phyloP scores from a whole-genome alignment of 1,284 basidiomycete species.

The Sanghuangporus sanghuang region DNA sequence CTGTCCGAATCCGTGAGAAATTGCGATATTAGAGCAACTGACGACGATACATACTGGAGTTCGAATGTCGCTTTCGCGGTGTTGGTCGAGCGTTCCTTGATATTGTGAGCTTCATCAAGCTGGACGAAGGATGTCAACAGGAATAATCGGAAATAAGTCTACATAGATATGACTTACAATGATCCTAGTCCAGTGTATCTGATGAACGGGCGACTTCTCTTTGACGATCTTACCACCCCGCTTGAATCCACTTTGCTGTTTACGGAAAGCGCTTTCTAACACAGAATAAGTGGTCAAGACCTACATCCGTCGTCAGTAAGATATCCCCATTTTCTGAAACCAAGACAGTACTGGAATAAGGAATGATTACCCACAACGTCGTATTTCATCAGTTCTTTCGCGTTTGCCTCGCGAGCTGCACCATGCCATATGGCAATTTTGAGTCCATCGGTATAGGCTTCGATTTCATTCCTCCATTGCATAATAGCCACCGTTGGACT shows the following conservation, averaged over 20 bases:
- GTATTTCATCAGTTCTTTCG: constrained; percentile 71
- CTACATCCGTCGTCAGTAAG: constrained; percentile 27
- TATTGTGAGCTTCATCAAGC: constrained; percentile 98
- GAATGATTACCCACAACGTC: constrained; percentile 68
- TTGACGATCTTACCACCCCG: constrained; percentile 82
- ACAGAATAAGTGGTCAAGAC: constrained; percentile 80
- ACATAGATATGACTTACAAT: constrained; percentile 39
- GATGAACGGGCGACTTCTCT: constrained; percentile 85
- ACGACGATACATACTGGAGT: constrained; percentile 37
- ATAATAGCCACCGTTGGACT: constrained; percentile 95
- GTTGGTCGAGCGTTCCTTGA: constrained; percentile 92
- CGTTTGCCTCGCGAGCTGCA: constrained; percentile 55
- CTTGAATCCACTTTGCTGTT: constrained; percentile 91
- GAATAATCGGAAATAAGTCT: background rate
- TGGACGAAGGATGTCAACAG: constrained; percentile 25
- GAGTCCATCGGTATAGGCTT: constrained; percentile 72
- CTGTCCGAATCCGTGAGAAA: background rate
- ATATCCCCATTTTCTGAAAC: constrained; percentile 1
- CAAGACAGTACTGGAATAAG: background rate
- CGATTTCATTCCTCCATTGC: constrained; percentile 98
- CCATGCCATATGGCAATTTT: constrained; percentile 94
- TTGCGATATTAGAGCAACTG: background rate
- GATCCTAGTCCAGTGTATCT: constrained; percentile 82
- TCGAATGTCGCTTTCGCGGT: constrained; percentile 97
- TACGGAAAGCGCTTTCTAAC: constrained; percentile 88